Evolutionary conservation across 768 basidiomycete species (phyloP), one percentile per base, ranked within the genome.

Genomic region (Butyriboletus loyo): DNA sequence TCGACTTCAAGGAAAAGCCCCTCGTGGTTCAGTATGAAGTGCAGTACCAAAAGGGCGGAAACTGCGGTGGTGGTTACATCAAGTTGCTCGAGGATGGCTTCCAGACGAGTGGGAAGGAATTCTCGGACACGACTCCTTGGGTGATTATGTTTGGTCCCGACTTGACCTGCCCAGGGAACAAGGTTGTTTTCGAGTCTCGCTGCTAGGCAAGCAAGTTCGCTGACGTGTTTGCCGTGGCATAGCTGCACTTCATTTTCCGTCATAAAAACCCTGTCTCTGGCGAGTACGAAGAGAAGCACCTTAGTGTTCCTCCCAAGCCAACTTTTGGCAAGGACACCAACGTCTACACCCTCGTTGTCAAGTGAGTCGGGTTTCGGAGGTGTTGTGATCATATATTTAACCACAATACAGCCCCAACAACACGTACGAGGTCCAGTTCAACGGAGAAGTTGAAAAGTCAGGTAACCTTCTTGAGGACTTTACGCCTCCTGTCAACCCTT

Each of bases 241-340:
- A 95, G 90, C 78, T 98, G 46, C 97, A 99, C 80, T 98, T 99
- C 75, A 99, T 99, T 75, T 96, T 99, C 92, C 91, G 94, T 64
- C 89, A 98, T 80, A 85, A 87, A 77, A 95, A 84, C 78, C 96
- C 97, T 32, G 80, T 88, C 63, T 92, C 89, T 40, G 92, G 92
- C 62, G 92, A 93, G 65, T 83, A 81, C 58, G 97, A 98, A 74
- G 97, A 99, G 83, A 98, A 99, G 74, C 97, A 99, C 73, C 85
- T 98, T 54, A 82, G 77, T 48, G 67, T 79, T 53, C 78, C 94
- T 56, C 95, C 93, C 54, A 80, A 79, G 52, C 96, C 96, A 42
- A 76, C 85, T 57, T 92, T 96, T 64, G 87, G 86, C 72, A 98
- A 96, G 77, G 76, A 83, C 49, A 90, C 94, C 59, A 92, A 94